These are phyloP conservation scores for Coix lacrymajobi DNA, from an alignment of 176 grass and related monocot species.

Conservation along the genomic window DNA sequence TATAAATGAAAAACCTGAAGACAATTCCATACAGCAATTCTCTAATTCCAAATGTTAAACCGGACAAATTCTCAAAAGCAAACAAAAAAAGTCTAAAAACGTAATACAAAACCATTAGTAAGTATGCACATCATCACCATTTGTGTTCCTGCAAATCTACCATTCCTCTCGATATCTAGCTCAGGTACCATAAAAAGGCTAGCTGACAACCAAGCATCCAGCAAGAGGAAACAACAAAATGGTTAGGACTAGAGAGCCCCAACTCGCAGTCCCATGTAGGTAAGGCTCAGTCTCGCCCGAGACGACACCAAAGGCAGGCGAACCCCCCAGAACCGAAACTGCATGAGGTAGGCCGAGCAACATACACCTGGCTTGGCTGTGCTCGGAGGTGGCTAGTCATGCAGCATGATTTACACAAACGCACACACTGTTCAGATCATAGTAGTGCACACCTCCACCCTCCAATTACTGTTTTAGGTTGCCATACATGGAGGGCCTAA, in stretches of 20 bases:
- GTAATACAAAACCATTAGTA: neutral
- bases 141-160: constrained; percentile 5
- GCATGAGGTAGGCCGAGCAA: constrained; percentile 21
- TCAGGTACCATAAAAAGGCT: constrained; percentile 22
- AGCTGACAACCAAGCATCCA: constrained; percentile 3
- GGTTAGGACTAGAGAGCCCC: neutral
- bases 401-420: constrained; percentile 16
- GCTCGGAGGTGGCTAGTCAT: neutral
- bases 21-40: neutral
- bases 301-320: neutral
- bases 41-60: neutral
- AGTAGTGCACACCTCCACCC: neutral
- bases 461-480: constrained; percentile 12
- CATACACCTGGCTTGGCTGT: neutral
- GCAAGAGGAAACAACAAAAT: constrained; percentile 22
- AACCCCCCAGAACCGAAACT: constrained; percentile 14
- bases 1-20: neutral
- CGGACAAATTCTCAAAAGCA: neutral
- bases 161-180: neutral
- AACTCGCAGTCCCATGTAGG: constrained; percentile 19
- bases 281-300: neutral
- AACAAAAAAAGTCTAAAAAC: neutral
- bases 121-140: neutral
- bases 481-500: neutral
- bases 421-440: constrained; percentile 23